A percentile compares a stretch with the other conserved stretches of the same genome.
These are phyloP conservation scores for Carex pumila DNA, from an alignment of 176 grass and related monocot species.

Conservation along the genomic window DNA sequence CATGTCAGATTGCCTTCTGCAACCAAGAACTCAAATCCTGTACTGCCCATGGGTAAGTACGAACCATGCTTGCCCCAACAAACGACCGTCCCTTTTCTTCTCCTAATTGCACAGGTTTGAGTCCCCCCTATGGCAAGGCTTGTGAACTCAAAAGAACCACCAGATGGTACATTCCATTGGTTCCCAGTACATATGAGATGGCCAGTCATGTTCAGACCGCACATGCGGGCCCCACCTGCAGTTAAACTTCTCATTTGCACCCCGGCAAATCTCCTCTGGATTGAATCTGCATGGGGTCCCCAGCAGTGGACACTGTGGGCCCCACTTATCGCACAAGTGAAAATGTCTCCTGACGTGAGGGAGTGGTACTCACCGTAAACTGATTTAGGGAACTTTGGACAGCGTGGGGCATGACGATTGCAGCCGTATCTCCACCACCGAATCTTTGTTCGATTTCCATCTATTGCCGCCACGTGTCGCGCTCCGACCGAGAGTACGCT, in stretches of 20 bases:
- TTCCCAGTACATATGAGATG: constrained; percentile 27
- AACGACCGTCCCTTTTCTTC: constrained; percentile 25
- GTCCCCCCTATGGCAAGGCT: constrained; percentile 42
- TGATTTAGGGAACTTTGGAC: neutral
- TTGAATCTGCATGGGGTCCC: constrained; percentile 26
- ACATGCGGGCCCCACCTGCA: constrained; percentile 40
- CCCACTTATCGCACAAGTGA: constrained; percentile 47
- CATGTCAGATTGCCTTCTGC: constrained; percentile 60
- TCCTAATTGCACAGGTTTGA: constrained; percentile 51
- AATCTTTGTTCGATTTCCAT: neutral
- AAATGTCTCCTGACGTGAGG: constrained; percentile 45
- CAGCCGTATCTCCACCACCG: constrained; percentile 43
- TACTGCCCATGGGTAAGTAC: constrained; percentile 21
- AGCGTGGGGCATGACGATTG: neutral
- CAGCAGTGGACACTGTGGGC: constrained; percentile 41
- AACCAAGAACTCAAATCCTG: constrained; percentile 43
- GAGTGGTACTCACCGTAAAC: constrained; percentile 8
- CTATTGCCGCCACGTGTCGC: constrained; percentile 40
- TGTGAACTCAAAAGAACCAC: constrained; percentile 18
- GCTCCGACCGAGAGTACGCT: constrained; percentile 40
- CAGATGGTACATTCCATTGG: neutral
- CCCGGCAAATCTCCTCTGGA: constrained; percentile 30
- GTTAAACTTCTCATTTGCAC: constrained; percentile 18
- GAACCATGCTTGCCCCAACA: constrained; percentile 44
- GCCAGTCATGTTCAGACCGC: constrained; percentile 26